These are phyloP conservation scores for Aspergillus sojae DNA, from an alignment of 2,329 filamentous ascomycete species.

Conservation along the genomic window DNA sequence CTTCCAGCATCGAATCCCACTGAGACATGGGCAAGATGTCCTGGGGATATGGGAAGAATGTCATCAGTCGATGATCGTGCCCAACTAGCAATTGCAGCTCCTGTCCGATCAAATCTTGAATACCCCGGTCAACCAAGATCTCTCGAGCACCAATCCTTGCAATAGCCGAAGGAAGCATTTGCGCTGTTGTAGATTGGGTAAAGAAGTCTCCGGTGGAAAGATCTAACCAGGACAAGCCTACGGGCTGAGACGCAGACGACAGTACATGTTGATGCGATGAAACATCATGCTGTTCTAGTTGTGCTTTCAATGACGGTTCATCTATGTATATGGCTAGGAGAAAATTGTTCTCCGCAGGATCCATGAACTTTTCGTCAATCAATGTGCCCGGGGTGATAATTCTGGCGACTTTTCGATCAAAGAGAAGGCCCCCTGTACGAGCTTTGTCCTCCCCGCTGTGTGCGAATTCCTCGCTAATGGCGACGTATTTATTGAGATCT, in stretches of 20 bases:
- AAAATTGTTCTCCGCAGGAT: conserved; percentile 92
- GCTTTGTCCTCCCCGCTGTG: conserved; percentile 70
- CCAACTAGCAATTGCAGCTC: conserved; percentile 68
- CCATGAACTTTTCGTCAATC: conserved; percentile 97
- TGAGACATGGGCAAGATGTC: conserved; percentile 56
- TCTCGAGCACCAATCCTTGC: conserved; percentile 83
- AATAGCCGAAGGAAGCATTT: conserved; percentile 75
- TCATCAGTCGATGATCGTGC: conserved; percentile 75
- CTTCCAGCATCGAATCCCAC: conserved; percentile 79
- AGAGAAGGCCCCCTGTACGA: conserved; percentile 77
- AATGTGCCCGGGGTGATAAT: conserved; percentile 93
- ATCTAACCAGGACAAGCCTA: conserved; percentile 92
- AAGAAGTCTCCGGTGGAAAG: conserved; percentile 93
- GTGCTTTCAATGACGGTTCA: conserved; percentile 21
- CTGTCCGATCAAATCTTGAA: conserved; percentile 62
- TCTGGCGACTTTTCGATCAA: conserved; percentile 80
- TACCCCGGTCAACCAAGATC: conserved; percentile 72
- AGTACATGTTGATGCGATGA: conserved; percentile 32
- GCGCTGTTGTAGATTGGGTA: conserved; percentile 73
- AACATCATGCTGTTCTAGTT: conserved; percentile 22
- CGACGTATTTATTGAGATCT: conserved; percentile 86
- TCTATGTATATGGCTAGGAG: conserved; percentile 75
- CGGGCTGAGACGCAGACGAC: conserved; percentile 42
- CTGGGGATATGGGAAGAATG: conserved; percentile 61
- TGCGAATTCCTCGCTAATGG: conserved; percentile 89